Evolutionary conservation across 352 stramenopile genomes (phyloP), one percentile per base, ranked within the genome.

Genomic region (Peronospora farinosa): DNA sequence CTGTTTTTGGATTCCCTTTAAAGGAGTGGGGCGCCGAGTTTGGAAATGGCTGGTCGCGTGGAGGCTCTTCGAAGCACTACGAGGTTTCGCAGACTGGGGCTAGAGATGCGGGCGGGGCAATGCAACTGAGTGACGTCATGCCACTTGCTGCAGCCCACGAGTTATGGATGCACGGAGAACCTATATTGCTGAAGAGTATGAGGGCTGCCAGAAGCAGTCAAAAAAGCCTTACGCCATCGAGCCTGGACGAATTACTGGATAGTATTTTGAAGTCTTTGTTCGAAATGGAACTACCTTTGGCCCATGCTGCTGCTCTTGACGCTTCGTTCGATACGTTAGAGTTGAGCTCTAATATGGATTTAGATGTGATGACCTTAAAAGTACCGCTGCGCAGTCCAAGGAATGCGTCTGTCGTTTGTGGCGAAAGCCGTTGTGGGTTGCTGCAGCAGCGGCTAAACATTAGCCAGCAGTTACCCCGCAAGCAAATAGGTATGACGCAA

Each of bases 1-100:
- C 51, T 30, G 42, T 60, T n/a, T 74, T 66, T 13, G 65, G 65
- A 0, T 69, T 74, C 25, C 47, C 62, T 33, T 19, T 68, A 28
- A 33, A 51, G 10, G 46, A 64, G 8, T 72, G 63, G 63, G 32
- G 48, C 4, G 28, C 17, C 0, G 65, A 72, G 7, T 69, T 70
- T 27, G 52, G 57, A 10, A 62, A 55, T 28, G 58, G 49, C 0
- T 67, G 57, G 57, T 47, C 28, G 3, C 39, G 30, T 32, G 23
- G 53, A 51, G 47, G 63, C 49, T 10, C 16, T 11, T 40, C 33
- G 21, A 55, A 63, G 25, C 51, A 42, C 13, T 56, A 49, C 35
- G 56, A 66, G n/a, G 33, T 63, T 30, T 43, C 57, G 8, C 35
- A 63, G 17, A 13, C 48, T 38, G 35, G 23, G 43, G 33, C 41